phyloP scores from a whole-genome alignment of 768 basidiomycete genomes.

The Phaffia tasmanica region DNA sequence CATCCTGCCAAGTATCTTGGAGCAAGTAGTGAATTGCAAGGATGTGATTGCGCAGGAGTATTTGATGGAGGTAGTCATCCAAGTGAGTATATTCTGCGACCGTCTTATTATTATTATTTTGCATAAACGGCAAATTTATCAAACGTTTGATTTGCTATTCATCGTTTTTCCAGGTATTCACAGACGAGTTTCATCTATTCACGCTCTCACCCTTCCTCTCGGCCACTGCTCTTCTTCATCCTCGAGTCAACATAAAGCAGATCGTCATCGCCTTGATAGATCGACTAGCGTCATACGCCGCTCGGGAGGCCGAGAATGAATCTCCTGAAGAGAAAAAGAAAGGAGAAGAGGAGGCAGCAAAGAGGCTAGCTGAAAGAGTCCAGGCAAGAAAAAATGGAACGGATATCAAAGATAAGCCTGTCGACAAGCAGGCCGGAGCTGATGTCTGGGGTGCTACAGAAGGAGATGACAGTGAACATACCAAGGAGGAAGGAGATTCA shows the following conservation, averaged over 20 bases:
- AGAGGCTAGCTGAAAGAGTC: conserved; percentile 75
- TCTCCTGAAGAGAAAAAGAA: conserved; percentile 86
- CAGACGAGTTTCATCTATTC: conserved; percentile 95
- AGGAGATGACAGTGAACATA: conserved; percentile 48
- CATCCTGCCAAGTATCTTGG: conserved; percentile 84
- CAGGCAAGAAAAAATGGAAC: conserved; percentile 50
- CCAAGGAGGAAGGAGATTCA: conserved; percentile 15
- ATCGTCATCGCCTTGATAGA: conserved; percentile 98
- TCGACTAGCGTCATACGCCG: conserved; percentile 87
- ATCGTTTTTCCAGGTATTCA: conserved; percentile 60
- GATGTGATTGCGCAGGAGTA: conserved; percentile 99
- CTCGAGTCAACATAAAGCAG: conserved; percentile 95
- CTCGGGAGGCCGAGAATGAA: conserved; percentile 92
- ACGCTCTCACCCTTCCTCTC: conserved; percentile 92
- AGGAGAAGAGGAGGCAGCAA: conserved; percentile 86
- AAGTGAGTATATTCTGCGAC: conserved; percentile 46
- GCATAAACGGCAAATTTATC: neutral
- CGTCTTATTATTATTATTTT: neutral
- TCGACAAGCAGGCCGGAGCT: conserved; percentile 26
- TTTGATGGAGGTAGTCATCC: conserved; percentile 98
- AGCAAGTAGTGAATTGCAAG: conserved; percentile 97
- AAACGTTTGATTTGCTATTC: neutral
- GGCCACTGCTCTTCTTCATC: conserved; percentile 90
- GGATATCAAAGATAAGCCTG: neutral
- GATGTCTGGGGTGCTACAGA: conserved; percentile 12